Evolutionary conservation across 495 filamentous ascomycete species (phyloP), one percentile per base, ranked within the genome.

Genomic region (Neurospora sp.): DNA sequence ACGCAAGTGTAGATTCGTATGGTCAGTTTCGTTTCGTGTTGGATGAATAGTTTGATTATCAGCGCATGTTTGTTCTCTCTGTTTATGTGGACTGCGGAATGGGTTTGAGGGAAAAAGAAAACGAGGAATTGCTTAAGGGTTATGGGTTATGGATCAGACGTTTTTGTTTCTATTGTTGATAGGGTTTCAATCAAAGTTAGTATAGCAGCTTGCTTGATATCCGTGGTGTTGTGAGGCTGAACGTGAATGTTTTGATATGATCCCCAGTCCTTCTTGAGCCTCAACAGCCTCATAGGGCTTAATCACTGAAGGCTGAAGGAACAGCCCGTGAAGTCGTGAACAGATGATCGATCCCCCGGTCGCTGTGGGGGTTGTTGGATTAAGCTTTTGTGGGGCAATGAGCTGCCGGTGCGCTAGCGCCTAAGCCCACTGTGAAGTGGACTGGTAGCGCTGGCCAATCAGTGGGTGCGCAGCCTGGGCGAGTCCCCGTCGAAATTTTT

Each of bases 401-500:
- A 66, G 54, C 54, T 66, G 54, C 54, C 27, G 54, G 27, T 66
- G 54, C 54, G 27, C 54, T 66, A 66, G 54, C 54, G 54, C 54
- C 54, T 16, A 66, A 35, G 54, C 14, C 54, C 54, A 66, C 54
- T 66, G 54, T 35, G 27, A 66, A 66, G 54, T 66, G 54, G 54
- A 66, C 54, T 16, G 54, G 54, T 9, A 35, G 27, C 27, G 27
- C 27, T 9, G 54, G 14, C 54, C 54, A 66, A 66, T 66, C 54
- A 66, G 54, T 66, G 54, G 54, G 54, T 66, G 27, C 54, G 6
- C 2, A 35, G 23, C 54, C 54, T 66, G 27, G 54, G 54, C 54
- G 54, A 66, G 54, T 66, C 54, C 54, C 54, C 54, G 54, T 66
- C 54, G 54, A 66, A 66, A 66, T 66, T 66, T 66, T 66, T 66